Evolutionary conservation across 495 filamentous ascomycete genomes (phyloP).

Genomic region (Cercophora samala): DNA sequence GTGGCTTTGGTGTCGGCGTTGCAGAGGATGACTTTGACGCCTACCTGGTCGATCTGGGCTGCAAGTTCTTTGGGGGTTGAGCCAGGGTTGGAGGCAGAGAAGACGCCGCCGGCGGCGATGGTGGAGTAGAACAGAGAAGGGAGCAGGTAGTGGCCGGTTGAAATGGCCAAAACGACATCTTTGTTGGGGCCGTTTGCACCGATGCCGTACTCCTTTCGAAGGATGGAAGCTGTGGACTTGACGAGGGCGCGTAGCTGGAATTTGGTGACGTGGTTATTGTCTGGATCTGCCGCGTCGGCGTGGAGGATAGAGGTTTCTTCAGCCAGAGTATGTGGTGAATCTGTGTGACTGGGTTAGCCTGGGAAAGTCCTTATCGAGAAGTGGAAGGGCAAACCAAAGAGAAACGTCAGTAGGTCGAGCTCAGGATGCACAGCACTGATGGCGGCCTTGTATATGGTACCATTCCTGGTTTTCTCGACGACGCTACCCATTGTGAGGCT

Average conservation of each 20-base stretch:
- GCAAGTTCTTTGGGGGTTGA: conserved; percentile 45
- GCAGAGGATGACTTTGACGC: conserved; percentile 54
- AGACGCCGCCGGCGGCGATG: conserved; percentile 51
- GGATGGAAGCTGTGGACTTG: conserved; percentile 44
- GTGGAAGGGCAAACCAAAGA: conserved; percentile 15
- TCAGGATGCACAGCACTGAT: conserved; percentile 11
- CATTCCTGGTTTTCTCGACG: conserved; percentile 84
- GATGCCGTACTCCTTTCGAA: conserved; percentile 47
- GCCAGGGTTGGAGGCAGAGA: conserved; percentile 42
- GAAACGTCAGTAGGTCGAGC: conserved; percentile 17
- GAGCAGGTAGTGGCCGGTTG: conserved; percentile 48
- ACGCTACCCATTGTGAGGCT: conserved; percentile 35
- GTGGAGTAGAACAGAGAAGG: conserved; percentile 47
- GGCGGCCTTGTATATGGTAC: conserved; percentile 91
- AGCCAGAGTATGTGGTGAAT: conserved; percentile 8
- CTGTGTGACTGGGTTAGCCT: conserved; percentile 3
- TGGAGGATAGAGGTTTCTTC: conserved; percentile 25
- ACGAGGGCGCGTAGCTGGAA: conserved; percentile 41
- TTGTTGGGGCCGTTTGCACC: conserved; percentile 45
- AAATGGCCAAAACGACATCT: conserved; percentile 51
- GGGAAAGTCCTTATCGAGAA: not conserved
- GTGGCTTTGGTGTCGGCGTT: conserved; percentile 47
- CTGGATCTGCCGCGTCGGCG: conserved; percentile 47
- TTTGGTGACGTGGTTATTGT: conserved; percentile 46
- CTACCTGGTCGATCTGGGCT: conserved; percentile 41